Conservation (phyloP, 2,329 filamentous ascomycete genomes). For the Cyphellophora attinorum region DNA sequence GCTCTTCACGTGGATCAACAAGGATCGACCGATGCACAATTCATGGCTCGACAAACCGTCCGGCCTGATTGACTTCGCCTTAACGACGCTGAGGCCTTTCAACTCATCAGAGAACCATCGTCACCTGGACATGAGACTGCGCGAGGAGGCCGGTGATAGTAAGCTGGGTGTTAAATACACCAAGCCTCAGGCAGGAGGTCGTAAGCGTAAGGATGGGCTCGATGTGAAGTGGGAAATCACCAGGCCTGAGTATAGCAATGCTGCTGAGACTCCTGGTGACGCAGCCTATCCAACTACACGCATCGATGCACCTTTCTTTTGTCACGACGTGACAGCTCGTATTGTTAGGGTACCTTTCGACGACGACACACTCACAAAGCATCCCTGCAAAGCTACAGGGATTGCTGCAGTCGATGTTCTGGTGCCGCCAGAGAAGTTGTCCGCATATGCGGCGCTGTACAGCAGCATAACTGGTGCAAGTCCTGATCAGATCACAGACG, state of each 20-base stretch:
- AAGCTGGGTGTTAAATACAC: constrained; percentile 13
- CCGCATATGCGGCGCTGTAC: constrained; percentile 12
- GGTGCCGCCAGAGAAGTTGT: constrained; percentile 10
- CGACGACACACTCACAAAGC: constrained; percentile 9
- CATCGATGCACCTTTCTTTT: constrained; percentile 18
- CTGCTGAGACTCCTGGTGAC: not conserved
- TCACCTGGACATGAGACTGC: not conserved
- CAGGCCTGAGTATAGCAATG: not conserved
- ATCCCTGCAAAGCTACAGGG: constrained; percentile 15
- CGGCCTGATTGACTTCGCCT: constrained; percentile 18
- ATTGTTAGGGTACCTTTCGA: constrained; percentile 20
- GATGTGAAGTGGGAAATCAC: constrained; percentile 6
- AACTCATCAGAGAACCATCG: constrained; percentile 11
- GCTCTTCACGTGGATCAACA: constrained; percentile 19
- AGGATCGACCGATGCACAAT: constrained; percentile 5
- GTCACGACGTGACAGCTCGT: constrained; percentile 18
- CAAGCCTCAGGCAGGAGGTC: constrained; percentile 11
- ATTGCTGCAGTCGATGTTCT: constrained; percentile 14
- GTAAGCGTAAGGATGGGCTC: constrained; percentile 17
- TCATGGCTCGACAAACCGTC: constrained; percentile 16
- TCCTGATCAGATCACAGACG: constrained; percentile 3
- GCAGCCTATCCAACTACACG: constrained; percentile 8
- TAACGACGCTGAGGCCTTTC: constrained; percentile 14
- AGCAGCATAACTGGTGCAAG: constrained; percentile 7
- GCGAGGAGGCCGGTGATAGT: constrained; percentile 5